These are phyloP conservation scores for Apiospora marii DNA, from an alignment of 2,329 filamentous ascomycete genomes.

Conservation along the genomic window DNA sequence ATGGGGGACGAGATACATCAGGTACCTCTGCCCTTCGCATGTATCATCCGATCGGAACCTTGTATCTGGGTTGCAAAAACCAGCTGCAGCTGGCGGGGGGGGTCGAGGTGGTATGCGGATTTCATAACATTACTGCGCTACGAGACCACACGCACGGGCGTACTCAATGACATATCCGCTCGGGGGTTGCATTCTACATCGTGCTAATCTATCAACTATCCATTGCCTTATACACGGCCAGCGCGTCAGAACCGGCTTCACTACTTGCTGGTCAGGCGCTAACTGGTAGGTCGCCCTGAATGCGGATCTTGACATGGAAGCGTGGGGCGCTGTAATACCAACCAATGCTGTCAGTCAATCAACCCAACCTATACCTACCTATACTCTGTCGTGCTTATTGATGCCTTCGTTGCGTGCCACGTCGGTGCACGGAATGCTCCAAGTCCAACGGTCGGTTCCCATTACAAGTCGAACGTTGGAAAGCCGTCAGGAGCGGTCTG, in stretches of 20 bases:
- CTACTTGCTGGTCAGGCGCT: background rate
- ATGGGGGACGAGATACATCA: background rate
- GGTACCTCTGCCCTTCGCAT: background rate
- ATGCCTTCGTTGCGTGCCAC: background rate
- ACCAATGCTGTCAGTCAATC: background rate
- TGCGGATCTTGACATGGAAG: background rate
- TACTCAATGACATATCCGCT: slow-evolving; percentile 2
- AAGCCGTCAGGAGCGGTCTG: slow-evolving; percentile 2
- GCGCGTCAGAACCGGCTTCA: background rate
- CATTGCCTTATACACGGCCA: background rate
- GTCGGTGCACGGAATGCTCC: background rate
- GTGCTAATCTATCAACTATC: slow-evolving; percentile 4
- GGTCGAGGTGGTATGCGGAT: background rate
- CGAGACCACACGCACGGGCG: slow-evolving; percentile 5
- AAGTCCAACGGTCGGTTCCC: slow-evolving; percentile 1
- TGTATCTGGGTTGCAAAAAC: background rate
- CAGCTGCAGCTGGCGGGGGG: background rate
- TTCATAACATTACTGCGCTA: background rate
- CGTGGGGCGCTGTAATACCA: background rate
- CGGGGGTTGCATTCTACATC: slow-evolving; percentile 10
- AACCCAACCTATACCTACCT: background rate
- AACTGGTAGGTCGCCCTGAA: background rate
- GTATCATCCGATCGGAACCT: slow-evolving; percentile 15
- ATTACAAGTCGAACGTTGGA: background rate
- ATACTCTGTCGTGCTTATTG: background rate